These are phyloP conservation scores for Boletus sp. DNA, from an alignment of 768 basidiomycete species.

Conservation along the genomic window DNA sequence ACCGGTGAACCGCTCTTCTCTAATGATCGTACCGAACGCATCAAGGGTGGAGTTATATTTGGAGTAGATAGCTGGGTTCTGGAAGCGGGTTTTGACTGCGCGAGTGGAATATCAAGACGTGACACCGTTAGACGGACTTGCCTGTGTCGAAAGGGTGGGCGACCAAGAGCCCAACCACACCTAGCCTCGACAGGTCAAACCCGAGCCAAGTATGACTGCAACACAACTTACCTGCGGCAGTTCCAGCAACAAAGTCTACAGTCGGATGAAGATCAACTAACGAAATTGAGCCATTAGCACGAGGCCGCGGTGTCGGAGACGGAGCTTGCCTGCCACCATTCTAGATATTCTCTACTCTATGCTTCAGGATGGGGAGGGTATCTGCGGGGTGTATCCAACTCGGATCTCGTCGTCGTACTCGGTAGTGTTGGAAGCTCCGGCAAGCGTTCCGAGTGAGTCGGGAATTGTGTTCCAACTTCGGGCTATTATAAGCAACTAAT, in stretches of 20 bases:
- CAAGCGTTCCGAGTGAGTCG: no score
- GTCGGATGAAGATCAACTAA: conserved; percentile 51
- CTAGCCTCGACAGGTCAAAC: conserved; percentile 25
- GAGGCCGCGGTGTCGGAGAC: not conserved
- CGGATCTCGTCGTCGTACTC: no score
- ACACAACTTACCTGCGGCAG: conserved; percentile 49
- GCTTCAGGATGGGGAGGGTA: no score
- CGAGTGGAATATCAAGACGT: not conserved
- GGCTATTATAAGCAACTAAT: no score
- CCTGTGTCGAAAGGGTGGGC: conserved; percentile 81
- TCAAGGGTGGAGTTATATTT: conserved; percentile 65
- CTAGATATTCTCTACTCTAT: not conserved
- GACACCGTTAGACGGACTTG: conserved; percentile 17
- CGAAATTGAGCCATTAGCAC: not conserved
- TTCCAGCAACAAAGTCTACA: conserved; percentile 79
- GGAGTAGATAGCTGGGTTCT: conserved; percentile 55
- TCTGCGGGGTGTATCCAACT: no score
- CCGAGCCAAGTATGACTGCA: no score
- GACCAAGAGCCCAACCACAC: conserved; percentile 62
- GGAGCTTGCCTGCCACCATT: conserved; percentile 25
- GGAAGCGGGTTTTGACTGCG: conserved; percentile 79
- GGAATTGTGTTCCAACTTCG: no score
- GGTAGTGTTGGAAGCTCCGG: no score
- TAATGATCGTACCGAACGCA: conserved; percentile 64
- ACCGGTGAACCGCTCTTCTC: conserved; percentile 66